phyloP scores from a whole-genome alignment of 2,329 filamentous ascomycete species.

The Aaosphaeria arxii region DNA sequence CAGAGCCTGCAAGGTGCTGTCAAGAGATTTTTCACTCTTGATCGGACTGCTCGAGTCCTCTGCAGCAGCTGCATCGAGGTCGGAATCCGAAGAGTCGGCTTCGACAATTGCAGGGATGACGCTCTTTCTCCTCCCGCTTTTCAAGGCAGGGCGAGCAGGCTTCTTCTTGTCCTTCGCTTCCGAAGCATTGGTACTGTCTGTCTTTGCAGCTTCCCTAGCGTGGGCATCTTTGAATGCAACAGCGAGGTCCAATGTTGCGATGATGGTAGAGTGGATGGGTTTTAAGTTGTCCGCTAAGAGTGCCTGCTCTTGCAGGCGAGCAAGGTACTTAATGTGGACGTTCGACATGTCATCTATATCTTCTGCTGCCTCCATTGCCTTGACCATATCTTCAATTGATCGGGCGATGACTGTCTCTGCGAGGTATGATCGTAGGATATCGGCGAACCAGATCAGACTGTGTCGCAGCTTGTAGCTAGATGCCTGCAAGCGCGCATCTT shows the following conservation, averaged over 20 bases:
- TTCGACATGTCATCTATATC: constrained; percentile 81
- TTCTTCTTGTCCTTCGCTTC: background rate
- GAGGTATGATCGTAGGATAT: constrained; percentile 71
- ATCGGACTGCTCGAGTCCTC: constrained; percentile 4
- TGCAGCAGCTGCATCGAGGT: constrained; percentile 16
- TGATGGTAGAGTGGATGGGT: constrained; percentile 68
- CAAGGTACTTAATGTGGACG: constrained; percentile 64
- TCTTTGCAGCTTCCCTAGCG: constrained; percentile 35
- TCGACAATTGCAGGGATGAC: constrained; percentile 10
- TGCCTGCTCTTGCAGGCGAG: constrained; percentile 63
- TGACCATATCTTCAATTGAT: constrained; percentile 55
- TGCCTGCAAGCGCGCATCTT: constrained; percentile 4
- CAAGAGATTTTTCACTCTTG: constrained; percentile 1
- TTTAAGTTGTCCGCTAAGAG: constrained; percentile 66
- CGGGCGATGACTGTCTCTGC: constrained; percentile 68
- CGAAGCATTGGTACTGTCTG: background rate
- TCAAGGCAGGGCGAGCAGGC: background rate
- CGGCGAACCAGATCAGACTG: constrained; percentile 74
- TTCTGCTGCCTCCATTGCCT: constrained; percentile 56
- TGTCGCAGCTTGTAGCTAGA: constrained; percentile 58
- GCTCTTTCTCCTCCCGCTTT: constrained; percentile 15
- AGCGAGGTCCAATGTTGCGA: constrained; percentile 74
- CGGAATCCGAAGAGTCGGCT: constrained; percentile 24
- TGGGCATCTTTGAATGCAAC: constrained; percentile 66
- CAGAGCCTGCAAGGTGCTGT: constrained; percentile 43